These are phyloP conservation scores for Colletotrichum graminicola DNA, from an alignment of 2,329 filamentous ascomycete genomes.

Conservation along the genomic window DNA sequence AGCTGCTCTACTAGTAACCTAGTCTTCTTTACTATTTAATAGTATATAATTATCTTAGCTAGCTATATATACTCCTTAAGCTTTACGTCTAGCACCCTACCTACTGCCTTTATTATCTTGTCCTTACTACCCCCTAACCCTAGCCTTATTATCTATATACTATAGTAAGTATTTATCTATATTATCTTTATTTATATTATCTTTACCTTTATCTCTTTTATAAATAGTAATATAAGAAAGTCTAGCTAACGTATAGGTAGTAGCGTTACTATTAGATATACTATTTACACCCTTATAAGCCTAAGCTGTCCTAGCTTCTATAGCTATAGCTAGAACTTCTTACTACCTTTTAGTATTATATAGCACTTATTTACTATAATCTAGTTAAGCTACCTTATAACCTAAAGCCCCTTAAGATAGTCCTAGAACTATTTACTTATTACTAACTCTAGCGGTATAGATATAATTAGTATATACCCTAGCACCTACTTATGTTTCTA, in stretches of 20 bases:
- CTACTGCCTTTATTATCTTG: neutral
- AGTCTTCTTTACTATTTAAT: too few species aligned
- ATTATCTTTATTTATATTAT: neutral
- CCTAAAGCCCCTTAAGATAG: neutral
- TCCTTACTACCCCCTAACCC: neutral
- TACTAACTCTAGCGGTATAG: neutral
- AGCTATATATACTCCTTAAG: too few species aligned
- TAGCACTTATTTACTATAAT: neutral
- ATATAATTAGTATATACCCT: neutral
- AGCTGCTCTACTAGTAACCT: too few species aligned
- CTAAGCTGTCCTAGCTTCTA: neutral
- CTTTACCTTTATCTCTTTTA: neutral
- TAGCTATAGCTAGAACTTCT: neutral
- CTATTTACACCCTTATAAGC: neutral
- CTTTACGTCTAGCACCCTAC: too few species aligned
- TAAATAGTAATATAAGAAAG: neutral
- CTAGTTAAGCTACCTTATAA: neutral
- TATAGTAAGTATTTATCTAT: neutral
- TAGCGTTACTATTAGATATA: neutral
- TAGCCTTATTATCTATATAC: neutral
- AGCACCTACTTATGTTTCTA: neutral
- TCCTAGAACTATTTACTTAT: neutral
- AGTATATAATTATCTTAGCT: too few species aligned
- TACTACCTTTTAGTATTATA: neutral
- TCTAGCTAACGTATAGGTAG: neutral